phyloP scores from a whole-genome alignment of 768 basidiomycete genomes.

The Phallus indusiatus region DNA sequence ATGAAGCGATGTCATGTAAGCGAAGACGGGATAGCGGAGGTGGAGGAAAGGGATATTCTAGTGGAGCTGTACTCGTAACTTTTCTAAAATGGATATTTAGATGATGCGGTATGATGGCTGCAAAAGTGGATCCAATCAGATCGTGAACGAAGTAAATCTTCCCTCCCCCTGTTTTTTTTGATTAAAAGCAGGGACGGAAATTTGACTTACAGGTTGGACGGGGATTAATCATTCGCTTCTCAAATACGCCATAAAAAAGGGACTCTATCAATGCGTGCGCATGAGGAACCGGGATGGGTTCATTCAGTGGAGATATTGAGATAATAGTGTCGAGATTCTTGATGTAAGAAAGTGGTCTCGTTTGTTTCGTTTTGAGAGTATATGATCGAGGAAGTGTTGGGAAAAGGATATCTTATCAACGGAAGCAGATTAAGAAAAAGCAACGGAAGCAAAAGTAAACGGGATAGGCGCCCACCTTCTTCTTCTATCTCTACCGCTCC shows the following conservation, averaged over 20 bases:
- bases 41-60: slow-evolving; percentile 62
- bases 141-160: slow-evolving; percentile 3
- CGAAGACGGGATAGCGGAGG: slow-evolving; percentile 30
- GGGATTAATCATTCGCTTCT: slow-evolving; percentile 62
- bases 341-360: slow-evolving; percentile 32
- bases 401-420: slow-evolving; percentile 56
- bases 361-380: slow-evolving; percentile 49
- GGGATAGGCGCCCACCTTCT: slow-evolving; percentile 54
- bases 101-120: slow-evolving; percentile 60
- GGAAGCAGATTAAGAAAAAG: background rate
- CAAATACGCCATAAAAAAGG: slow-evolving; percentile 56
- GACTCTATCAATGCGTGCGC: slow-evolving; percentile 66
- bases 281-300: slow-evolving; percentile 30
- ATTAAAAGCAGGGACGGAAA: background rate
- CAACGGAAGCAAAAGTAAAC: background rate
- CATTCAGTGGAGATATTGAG: slow-evolving; percentile 23
- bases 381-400: slow-evolving; percentile 74
- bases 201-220: slow-evolving; percentile 51
- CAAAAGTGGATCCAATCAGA: background rate
- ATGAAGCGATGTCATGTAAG: background rate
- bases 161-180: background rate
- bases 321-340: slow-evolving; percentile 31
- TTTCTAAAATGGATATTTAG: slow-evolving; percentile 65
- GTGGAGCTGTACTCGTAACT: slow-evolving; percentile 48
- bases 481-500: slow-evolving; percentile 66